Percentiles rank a stretch among this genome's conserved stretches.
These are phyloP conservation scores for Dicorynia guianensis DNA, from an alignment of 306 rosid genomes.

Conservation along the genomic window DNA sequence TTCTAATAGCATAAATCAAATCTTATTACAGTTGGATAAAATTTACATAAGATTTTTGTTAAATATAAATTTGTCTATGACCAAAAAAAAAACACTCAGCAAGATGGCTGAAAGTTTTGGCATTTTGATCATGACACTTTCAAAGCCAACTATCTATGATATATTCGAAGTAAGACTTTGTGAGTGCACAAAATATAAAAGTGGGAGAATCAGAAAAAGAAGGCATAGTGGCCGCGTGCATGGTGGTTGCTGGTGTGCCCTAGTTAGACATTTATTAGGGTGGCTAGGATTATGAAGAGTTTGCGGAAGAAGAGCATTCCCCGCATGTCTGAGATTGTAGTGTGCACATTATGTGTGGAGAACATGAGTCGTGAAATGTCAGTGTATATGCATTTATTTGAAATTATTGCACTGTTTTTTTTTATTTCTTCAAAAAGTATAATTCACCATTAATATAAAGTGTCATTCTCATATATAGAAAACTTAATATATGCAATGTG, in stretches of 20 bases:
- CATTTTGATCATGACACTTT: conserved; percentile 56
- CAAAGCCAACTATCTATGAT: conserved; percentile 61
- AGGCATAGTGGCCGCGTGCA: conserved; percentile 67
- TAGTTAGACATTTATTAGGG: conserved; percentile 44
- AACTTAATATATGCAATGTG: neutral
- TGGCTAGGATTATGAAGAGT: conserved; percentile 44
- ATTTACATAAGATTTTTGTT: no score
- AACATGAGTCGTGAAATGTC: conserved; percentile 48
- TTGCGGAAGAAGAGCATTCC: conserved; percentile 38
- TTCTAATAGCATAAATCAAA: no score
- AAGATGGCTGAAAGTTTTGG: conserved; percentile 50
- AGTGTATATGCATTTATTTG: conserved; percentile 1
- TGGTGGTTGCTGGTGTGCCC: conserved; percentile 39
- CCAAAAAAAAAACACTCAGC: conserved; percentile 35
- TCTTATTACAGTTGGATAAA: no score
- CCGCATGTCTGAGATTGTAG: conserved; percentile 50
- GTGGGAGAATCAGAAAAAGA: conserved; percentile 37
- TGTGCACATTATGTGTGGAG: conserved; percentile 43
- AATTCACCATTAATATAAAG: neutral
- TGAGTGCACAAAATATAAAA: conserved; percentile 47
- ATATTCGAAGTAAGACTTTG: conserved; percentile 22
- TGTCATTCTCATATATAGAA: neutral
- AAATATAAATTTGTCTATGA: no score
- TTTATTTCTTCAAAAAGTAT: neutral
- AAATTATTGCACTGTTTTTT: conserved; percentile 25